Evolutionary conservation across 352 stramenopile species (phyloP).

Genomic region (Halophytophthora polymorphica): DNA sequence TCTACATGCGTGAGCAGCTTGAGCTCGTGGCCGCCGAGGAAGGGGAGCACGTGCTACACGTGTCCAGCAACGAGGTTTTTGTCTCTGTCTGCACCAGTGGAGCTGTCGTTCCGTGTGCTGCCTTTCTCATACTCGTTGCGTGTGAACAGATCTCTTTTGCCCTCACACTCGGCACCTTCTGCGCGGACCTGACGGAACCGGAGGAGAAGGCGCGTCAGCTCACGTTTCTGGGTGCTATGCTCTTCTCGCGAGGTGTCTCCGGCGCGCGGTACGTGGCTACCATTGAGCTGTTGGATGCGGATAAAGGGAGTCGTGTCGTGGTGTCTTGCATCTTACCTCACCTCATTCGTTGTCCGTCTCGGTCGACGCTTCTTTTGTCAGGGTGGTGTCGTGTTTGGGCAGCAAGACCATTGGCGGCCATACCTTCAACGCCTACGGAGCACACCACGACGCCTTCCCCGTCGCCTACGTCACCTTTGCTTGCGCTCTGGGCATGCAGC

Average conservation of each 20-base stretch:
- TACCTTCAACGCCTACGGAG: constrained; percentile 92
- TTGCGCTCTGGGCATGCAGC: constrained; percentile 93
- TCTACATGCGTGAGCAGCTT: constrained; percentile 77
- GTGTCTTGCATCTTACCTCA: not conserved
- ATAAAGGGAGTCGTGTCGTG: too few species aligned
- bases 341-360: constrained; percentile 3
- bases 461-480: constrained; percentile 96
- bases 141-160: constrained; percentile 69
- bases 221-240: constrained; percentile 96
- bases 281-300: not conserved
- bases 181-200: constrained; percentile 14
- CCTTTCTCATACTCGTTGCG: constrained; percentile 1
- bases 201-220: constrained; percentile 38
- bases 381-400: constrained; percentile 86
- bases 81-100: not conserved
- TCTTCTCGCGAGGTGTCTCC: constrained; percentile 96
- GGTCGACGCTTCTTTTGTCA: constrained; percentile 12
- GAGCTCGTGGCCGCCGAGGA: constrained; percentile 71
- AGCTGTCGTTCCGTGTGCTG: not conserved
- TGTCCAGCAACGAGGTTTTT: constrained; percentile 86
- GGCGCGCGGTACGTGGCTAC: constrained; percentile 71
- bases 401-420: constrained; percentile 89
- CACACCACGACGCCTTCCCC: constrained; percentile 85
- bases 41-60: constrained; percentile 90
- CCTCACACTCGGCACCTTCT: constrained; percentile 88